These are phyloP conservation scores for Penicillium rolfsii DNA, from an alignment of 2,329 filamentous ascomycete species.

Conservation along the genomic window DNA sequence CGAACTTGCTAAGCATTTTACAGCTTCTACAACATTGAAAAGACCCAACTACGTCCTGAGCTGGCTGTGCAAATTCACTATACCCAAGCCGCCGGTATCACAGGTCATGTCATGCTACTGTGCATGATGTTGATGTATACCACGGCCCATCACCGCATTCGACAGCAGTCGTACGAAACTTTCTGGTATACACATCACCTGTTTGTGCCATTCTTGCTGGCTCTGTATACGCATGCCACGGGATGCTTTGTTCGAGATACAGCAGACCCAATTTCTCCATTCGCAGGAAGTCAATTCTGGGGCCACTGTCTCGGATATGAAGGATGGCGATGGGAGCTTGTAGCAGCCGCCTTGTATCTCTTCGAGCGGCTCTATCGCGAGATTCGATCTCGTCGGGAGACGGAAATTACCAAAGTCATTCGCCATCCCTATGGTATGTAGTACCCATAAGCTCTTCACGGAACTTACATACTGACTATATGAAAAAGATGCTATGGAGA, in stretches of 20 bases:
- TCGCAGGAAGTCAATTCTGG: slow-evolving; percentile 83
- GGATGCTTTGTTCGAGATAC: slow-evolving; percentile 95
- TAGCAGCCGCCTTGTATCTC: slow-evolving; percentile 82
- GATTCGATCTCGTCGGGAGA: slow-evolving; percentile 78
- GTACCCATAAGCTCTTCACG: not conserved
- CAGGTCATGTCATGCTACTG: slow-evolving; percentile 96
- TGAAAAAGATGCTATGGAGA: slow-evolving; percentile 81
- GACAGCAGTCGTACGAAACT: slow-evolving; percentile 95
- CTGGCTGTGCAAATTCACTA: slow-evolving; percentile 91
- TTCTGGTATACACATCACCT: slow-evolving; percentile 99
- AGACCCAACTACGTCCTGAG: slow-evolving; percentile 75
- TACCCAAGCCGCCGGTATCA: slow-evolving; percentile 83
- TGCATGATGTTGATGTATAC: slow-evolving; percentile 99
- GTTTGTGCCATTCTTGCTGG: slow-evolving; percentile 94
- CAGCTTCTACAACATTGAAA: slow-evolving; percentile 94
- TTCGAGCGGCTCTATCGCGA: slow-evolving; percentile 89
- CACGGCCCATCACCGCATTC: slow-evolving; percentile 87
- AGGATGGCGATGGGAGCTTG: slow-evolving; percentile 96
- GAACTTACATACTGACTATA: not conserved
- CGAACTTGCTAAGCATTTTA: slow-evolving; percentile 29
- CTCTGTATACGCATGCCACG: slow-evolving; percentile 91
- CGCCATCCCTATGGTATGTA: slow-evolving; percentile 86
- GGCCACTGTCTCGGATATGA: slow-evolving; percentile 91
- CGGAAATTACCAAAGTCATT: slow-evolving; percentile 90
- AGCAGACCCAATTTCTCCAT: slow-evolving; percentile 72